Conservation (phyloP, 345 rosid species). For the Dovyalis caffra region DNA sequence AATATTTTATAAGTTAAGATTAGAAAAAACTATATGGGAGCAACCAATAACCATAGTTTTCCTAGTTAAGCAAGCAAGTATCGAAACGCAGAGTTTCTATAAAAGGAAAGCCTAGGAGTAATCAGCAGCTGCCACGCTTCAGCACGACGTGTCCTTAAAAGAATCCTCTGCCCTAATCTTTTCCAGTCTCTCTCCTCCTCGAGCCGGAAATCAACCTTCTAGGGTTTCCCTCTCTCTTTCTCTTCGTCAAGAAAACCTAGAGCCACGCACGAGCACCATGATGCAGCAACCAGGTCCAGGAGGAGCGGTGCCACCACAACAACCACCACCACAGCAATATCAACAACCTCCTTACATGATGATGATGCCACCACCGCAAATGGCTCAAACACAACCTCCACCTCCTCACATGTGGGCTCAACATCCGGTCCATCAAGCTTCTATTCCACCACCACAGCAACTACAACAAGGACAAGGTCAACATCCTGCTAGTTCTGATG, state of each 20-base stretch:
- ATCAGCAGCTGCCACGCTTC: not conserved
- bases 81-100: too few species aligned
- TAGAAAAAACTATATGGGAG: too few species aligned
- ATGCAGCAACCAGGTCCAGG: constrained; percentile 73
- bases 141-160: not conserved
- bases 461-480: constrained; percentile 28
- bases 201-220: not conserved
- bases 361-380: constrained; percentile 42
- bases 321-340: constrained; percentile 43
- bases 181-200: not conserved
- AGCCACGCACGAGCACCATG: constrained; percentile 25
- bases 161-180: not conserved
- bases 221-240: not conserved
- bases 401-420: constrained; percentile 63
- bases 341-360: constrained; percentile 46
- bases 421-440: constrained; percentile 23
- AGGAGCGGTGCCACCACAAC: constrained; percentile 40
- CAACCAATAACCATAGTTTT: not conserved
- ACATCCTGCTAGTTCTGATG: constrained; percentile 50
- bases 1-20: too few species aligned
- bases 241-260: not conserved
- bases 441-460: constrained; percentile 22
- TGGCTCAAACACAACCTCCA: constrained; percentile 40
- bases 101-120: not conserved
- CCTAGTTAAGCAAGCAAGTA: not conserved